Evolutionary conservation across 352 stramenopile genomes (phyloP).

Genomic region (Phytophthora niederhauseri): DNA sequence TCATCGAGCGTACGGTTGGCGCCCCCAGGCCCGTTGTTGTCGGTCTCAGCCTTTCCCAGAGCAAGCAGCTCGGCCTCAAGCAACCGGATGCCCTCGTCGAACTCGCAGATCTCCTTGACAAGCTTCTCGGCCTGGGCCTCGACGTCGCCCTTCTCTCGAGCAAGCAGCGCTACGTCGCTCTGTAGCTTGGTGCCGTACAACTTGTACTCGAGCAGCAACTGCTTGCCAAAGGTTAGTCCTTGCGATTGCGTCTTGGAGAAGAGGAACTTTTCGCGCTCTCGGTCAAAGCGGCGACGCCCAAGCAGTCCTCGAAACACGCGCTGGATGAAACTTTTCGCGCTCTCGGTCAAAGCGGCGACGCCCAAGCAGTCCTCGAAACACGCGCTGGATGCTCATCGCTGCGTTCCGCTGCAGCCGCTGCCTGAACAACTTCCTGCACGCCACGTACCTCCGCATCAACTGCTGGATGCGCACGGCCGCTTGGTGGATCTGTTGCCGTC

Average conservation of each 20-base stretch:
- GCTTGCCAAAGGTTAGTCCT: conserved; percentile 95
- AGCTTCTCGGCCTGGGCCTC: conserved; percentile 91
- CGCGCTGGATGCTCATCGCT: conserved; percentile 83
- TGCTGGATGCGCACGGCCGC: conserved; percentile 84
- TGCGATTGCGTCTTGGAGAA: conserved; percentile 94
- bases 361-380: conserved; percentile 90
- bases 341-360: conserved; percentile 81
- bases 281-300: conserved; percentile 72
- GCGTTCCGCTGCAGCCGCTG: conserved; percentile 61
- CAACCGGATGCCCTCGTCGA: conserved; percentile 91
- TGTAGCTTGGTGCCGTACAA: conserved; percentile 94
- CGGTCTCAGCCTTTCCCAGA: conserved; percentile 91
- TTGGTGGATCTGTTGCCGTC: conserved; percentile 55
- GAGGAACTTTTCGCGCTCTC: conserved; percentile 95
- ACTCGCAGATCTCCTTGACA: conserved; percentile 94
- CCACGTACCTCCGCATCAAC: conserved; percentile 69
- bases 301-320: conserved; percentile 89
- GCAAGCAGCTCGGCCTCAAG: conserved; percentile 95
- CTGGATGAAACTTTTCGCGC: conserved; percentile 92
- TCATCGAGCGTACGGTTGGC: conserved; percentile 76
- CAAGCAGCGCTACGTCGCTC: conserved; percentile 92
- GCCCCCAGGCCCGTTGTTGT: conserved; percentile 56
- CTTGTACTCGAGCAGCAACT: conserved; percentile 97
- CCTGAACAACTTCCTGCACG: conserved; percentile 54
- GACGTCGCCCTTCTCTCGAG: conserved; percentile 87